phyloP scores from a whole-genome alignment of 345 rosid genomes.

The Dipteronia dyeriana region DNA sequence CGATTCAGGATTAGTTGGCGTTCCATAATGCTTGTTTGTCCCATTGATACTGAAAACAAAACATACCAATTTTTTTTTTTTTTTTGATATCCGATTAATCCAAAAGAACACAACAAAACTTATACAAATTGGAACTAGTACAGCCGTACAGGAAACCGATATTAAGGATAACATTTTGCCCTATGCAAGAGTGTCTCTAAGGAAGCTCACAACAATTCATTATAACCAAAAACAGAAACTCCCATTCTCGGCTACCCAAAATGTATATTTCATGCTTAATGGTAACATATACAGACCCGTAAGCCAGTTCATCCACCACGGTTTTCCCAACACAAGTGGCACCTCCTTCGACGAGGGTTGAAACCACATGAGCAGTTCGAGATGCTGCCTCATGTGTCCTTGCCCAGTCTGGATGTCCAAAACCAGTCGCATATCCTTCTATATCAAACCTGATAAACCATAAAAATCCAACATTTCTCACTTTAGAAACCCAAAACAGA shows the following conservation, averaged over 20 bases:
- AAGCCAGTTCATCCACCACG: conserved; percentile 83
- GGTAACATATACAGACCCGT: conserved; percentile 42
- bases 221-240: neutral
- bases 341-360: conserved; percentile 83
- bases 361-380: conserved; percentile 62
- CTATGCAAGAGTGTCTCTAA: neutral
- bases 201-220: neutral
- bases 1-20: conserved; percentile 88
- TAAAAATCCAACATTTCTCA: neutral
- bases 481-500: conserved; percentile 14
- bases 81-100: conserved; percentile 1
- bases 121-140: neutral
- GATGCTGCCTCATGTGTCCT: conserved; percentile 70
- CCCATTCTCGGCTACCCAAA: neutral
- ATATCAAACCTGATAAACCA: conserved; percentile 68
- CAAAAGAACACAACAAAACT: conserved; percentile 6
- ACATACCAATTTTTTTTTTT: neutral
- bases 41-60: conserved; percentile 73
- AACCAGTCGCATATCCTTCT: conserved; percentile 83
- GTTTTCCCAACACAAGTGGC: conserved; percentile 96
- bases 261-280: neutral
- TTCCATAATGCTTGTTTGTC: conserved; percentile 76
- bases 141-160: neutral
- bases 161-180: neutral
- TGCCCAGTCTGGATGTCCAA: conserved; percentile 95